Conservation (phyloP, 2,329 filamentous ascomycete species). For the Alternaria sp. region DNA sequence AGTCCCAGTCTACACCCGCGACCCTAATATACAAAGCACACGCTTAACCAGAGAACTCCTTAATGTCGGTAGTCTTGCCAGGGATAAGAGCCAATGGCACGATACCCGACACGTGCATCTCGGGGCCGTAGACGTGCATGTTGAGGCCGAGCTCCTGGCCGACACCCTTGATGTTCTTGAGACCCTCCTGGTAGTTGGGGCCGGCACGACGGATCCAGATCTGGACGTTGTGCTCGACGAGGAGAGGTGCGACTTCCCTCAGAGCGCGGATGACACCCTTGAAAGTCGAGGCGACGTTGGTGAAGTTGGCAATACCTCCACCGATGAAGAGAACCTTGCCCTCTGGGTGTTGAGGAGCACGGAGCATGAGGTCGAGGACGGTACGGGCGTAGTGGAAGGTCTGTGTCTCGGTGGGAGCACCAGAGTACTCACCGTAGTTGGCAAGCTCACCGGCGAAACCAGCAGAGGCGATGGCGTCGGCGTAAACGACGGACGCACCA, state of each 20-base stretch:
- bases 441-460: slow-evolving; percentile 95
- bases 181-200: slow-evolving; percentile 99
- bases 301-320: slow-evolving; percentile 99
- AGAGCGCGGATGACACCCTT: slow-evolving; percentile 99
- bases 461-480: slow-evolving; percentile 95
- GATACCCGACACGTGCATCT: slow-evolving; percentile 92
- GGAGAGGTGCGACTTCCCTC: slow-evolving; percentile 81
- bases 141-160: slow-evolving; percentile 92
- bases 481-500: slow-evolving; percentile 99
- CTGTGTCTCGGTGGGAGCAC: slow-evolving; percentile 97
- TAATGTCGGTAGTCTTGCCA: slow-evolving; percentile 66
- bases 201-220: slow-evolving; percentile 94
- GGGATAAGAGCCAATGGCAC: slow-evolving; percentile 82
- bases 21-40: slow-evolving; percentile 39
- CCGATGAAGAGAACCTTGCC: slow-evolving; percentile 99
- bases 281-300: slow-evolving; percentile 98
- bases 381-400: slow-evolving; percentile 99
- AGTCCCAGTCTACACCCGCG: slow-evolving; percentile 20
- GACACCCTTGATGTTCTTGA: slow-evolving; percentile 99
- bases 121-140: slow-evolving; percentile 87
- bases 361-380: slow-evolving; percentile 95
- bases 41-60: slow-evolving; percentile 64
- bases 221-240: slow-evolving; percentile 96
- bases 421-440: slow-evolving; percentile 99
- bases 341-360: slow-evolving; percentile 80